These are phyloP conservation scores for Leccinum pachyderme DNA, from an alignment of 1,284 basidiomycete species.

Conservation along the genomic window DNA sequence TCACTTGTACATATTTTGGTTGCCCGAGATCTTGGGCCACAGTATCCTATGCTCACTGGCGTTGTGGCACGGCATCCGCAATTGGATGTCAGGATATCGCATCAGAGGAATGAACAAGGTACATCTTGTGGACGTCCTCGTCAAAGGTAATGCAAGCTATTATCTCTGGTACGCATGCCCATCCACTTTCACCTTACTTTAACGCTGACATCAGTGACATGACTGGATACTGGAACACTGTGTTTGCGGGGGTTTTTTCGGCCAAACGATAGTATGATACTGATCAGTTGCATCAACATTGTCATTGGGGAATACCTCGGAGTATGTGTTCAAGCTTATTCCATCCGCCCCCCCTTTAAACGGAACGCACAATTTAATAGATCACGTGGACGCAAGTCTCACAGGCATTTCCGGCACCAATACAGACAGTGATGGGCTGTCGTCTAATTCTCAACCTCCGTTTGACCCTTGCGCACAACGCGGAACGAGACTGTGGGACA, in stretches of 20 bases:
- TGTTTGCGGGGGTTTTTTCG: background rate
- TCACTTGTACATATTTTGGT: conserved; percentile 15
- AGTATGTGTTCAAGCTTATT: background rate
- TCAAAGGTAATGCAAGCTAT: conserved; percentile 17
- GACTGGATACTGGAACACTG: background rate
- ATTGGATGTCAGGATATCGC: conserved; percentile 2
- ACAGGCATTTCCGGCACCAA: background rate
- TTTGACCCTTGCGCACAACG: background rate
- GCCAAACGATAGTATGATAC: too few species aligned
- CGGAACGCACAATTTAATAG: too few species aligned
- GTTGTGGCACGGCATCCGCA: conserved; percentile 8
- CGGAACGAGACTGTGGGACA: background rate
- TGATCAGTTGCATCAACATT: background rate
- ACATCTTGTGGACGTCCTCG: conserved; percentile 3
- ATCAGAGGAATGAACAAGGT: conserved; percentile 1
- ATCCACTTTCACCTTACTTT: background rate
- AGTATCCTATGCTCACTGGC: conserved; percentile 15
- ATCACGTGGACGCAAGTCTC: background rate
- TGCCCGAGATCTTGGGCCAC: conserved; percentile 15
- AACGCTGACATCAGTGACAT: background rate
- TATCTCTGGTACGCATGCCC: conserved; percentile 12
- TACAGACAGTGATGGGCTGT: conserved; percentile 1
- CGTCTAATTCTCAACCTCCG: conserved; percentile 7
- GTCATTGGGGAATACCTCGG: background rate
- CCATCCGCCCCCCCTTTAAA: background rate